phyloP scores from a whole-genome alignment of 768 basidiomycete genomes.

The Russula olivacea region DNA sequence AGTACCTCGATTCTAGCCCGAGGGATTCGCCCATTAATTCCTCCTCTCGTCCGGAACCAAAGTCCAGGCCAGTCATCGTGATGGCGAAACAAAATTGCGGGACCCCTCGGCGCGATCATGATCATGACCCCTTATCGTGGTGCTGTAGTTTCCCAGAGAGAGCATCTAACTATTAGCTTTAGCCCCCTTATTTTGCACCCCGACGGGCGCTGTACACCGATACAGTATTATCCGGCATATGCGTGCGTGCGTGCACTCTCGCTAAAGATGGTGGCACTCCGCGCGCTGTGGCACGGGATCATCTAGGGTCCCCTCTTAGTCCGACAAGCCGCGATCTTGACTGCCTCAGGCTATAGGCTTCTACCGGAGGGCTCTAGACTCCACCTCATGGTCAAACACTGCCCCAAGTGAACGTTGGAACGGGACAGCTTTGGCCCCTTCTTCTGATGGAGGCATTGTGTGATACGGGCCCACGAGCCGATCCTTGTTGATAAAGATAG shows the following conservation, averaged over 20 bases:
- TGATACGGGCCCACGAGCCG: not conserved
- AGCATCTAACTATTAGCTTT: constrained; percentile 5
- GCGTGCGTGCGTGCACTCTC: not conserved
- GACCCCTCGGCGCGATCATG: not conserved
- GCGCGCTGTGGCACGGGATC: not conserved
- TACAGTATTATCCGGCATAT: not conserved
- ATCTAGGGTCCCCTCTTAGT: not conserved
- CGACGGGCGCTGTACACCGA: not conserved
- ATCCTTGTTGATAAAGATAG: constrained; percentile 4
- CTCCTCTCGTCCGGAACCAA: not conserved
- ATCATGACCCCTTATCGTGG: not conserved
- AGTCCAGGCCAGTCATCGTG: not conserved
- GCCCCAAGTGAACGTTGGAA: not conserved
- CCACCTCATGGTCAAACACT: not conserved
- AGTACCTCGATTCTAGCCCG: not conserved
- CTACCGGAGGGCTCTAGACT: constrained; percentile 6
- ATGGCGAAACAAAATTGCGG: not conserved
- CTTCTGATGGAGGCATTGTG: not conserved
- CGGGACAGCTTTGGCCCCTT: not conserved
- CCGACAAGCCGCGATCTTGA: constrained; percentile 1
- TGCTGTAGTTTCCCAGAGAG: not conserved
- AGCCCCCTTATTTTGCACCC: not conserved
- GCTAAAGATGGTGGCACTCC: not conserved
- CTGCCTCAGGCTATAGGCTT: constrained; percentile 1
- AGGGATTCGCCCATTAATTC: not conserved